phyloP scores from a whole-genome alignment of 139 green algal genomes.

The Chlamydomonas eustigma region DNA sequence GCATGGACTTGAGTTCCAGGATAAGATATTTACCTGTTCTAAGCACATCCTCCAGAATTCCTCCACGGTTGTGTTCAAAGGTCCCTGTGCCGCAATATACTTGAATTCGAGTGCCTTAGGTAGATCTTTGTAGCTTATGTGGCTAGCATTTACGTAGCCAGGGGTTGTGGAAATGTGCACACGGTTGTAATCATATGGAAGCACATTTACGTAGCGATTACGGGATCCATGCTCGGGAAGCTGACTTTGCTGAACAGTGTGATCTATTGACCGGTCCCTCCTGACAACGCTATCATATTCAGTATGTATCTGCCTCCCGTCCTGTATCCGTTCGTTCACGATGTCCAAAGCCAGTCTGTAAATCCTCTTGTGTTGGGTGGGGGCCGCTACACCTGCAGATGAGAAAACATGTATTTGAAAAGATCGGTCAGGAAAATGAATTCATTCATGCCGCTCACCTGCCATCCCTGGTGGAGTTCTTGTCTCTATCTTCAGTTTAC shows the following conservation, averaged over 20 bases:
- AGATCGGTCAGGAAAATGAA: too few species aligned
- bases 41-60: slow-evolving; percentile 63
- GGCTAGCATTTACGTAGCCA: slow-evolving; percentile 10
- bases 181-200: slow-evolving; percentile 62
- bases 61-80: slow-evolving; percentile 26
- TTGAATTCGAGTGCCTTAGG: neutral
- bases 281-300: slow-evolving; percentile 24
- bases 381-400: too few species aligned
- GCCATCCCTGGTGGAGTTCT: too few species aligned
- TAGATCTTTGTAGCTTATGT: neutral
- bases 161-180: slow-evolving; percentile 25
- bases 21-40: slow-evolving; percentile 20
- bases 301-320: slow-evolving; percentile 9
- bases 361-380: slow-evolving; percentile 6
- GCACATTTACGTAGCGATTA: slow-evolving; percentile 56
- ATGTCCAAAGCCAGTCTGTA: slow-evolving; percentile 15
- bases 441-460: too few species aligned
- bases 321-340: slow-evolving; percentile 16
- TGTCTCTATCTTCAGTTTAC: too few species aligned
- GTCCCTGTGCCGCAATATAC: slow-evolving; percentile 40
- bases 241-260: slow-evolving; percentile 6
- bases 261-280: slow-evolving; percentile 17
- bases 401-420: too few species aligned
- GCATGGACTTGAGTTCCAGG: too few species aligned
- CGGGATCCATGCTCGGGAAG: slow-evolving; percentile 9